Percentiles rank a stretch among this genome's conserved stretches.
Conservation (phyloP, 768 basidiomycete genomes). For the Amanita rubescens region DNA sequence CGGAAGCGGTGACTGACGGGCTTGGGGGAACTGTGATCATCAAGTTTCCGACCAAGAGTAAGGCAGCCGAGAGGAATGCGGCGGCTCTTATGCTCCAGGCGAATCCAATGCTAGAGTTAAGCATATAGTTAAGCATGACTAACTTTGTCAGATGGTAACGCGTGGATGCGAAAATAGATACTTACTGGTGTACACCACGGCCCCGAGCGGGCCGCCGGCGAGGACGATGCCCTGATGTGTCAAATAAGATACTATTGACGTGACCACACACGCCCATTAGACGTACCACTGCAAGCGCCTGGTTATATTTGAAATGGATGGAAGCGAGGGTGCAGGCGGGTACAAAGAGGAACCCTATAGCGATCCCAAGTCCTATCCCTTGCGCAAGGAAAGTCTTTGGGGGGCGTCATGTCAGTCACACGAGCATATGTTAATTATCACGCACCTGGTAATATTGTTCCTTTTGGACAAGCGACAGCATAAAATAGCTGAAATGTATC, state of each 20-base stretch:
- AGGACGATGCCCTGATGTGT: slow-evolving; percentile 15
- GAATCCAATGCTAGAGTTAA: slow-evolving; percentile 33
- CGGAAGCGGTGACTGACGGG: neutral
- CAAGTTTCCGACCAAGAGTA: slow-evolving; percentile 4
- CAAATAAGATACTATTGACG: slow-evolving; percentile 14
- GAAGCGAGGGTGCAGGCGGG: slow-evolving; percentile 38
- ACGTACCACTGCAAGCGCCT: slow-evolving; percentile 37
- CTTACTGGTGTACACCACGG: slow-evolving; percentile 32
- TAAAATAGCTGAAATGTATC: slow-evolving; percentile 3
- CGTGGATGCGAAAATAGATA: neutral
- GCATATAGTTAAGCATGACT: slow-evolving; percentile 44
- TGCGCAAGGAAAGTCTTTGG: slow-evolving; percentile 38
- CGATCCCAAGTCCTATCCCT: slow-evolving; percentile 40
- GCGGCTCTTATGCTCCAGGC: slow-evolving; percentile 33
- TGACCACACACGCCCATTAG: slow-evolving; percentile 28
- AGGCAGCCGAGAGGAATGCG: slow-evolving; percentile 1
- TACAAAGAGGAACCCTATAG: slow-evolving; percentile 34
- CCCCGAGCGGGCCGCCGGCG: slow-evolving; percentile 21
- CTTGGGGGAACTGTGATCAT: slow-evolving; percentile 5
- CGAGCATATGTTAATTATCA: neutral
- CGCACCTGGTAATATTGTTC: slow-evolving; percentile 9
- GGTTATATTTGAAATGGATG: slow-evolving; percentile 36
- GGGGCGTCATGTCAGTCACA: neutral
- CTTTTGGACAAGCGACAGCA: slow-evolving; percentile 2
- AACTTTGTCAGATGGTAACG: neutral